Base-by-base conservation (phyloP, 345 rosid species). In the Lepidium sativum region DNA sequence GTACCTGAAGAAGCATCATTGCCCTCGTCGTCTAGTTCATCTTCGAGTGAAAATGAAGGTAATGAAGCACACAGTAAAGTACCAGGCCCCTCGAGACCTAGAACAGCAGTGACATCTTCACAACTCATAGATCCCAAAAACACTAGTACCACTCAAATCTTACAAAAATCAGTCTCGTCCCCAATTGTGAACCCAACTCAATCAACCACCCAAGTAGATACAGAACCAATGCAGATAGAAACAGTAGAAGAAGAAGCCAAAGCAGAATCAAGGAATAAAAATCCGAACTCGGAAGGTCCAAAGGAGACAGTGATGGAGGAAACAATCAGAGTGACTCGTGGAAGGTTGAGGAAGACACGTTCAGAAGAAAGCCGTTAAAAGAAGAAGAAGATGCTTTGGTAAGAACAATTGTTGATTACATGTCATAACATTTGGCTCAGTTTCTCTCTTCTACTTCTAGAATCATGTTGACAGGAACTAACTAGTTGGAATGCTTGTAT, bases 11-110 rank as follows among this genome's bases (percentile, higher is more conserved):
- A 83, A 76, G 81, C 81, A 14, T 73, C 81, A 63, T 85, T 89
- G 43, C 81, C 88, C 31, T 32, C 82, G 12, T 87, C 84, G 8
- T 86, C 97, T 31, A 84, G 91, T 71, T 80, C 82, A 41, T 83
- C 95, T 16, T 86, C 96, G 11, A 86, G 84, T 74, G 88, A 83
- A 64, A 78, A 76, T 59, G 88, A 75, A 65, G 67, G 65, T 56
- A 63, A 84, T 23, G 79, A 65, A 7, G 68, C 71, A 12, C 20
- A 45, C 0, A 74, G 9, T 65, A 87, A 75, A 69, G 73, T 60
- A 69, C 52, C 69, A 11, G 82, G 67, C 54, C 76, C 85, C 17
- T 51, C 83, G 1, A 71, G 69, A 60, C 60, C 76, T 18, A 75
- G 71, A 67, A 35, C 39, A 2, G 12, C 44, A 38, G 60, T 4